Evolutionary conservation across 495 filamentous ascomycete species (phyloP), one percentile per base, ranked within the genome.

Genomic region (Penicillium argentinense): DNA sequence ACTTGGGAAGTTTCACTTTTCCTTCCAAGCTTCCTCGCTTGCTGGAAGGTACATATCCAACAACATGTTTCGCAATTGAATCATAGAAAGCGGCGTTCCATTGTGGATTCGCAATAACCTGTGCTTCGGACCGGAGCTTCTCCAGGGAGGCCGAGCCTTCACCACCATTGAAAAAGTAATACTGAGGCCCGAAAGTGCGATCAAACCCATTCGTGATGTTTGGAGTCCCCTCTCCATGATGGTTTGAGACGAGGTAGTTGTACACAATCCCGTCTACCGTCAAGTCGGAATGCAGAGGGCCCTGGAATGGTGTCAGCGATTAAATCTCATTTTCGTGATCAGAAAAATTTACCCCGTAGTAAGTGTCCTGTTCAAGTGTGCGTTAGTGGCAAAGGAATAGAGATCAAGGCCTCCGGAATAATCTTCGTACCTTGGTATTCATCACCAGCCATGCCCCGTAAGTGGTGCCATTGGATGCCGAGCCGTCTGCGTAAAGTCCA

Each of bases 161-260:
- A 30, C 71, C 72, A 41, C 73, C 73, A 52, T 80, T 82, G 68
- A 82, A 83, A 48, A 78, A 54, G 45, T 75, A 83, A 54, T 72
- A 81, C 42, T 78, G 75, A 3, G 77, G 78, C 2, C 78, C 79
- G 41, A 75, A 81, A 0, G 76, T 81, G 17, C 77, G 67, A 47
- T 81, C 76, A 50, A 80, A 82, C 14, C 79, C 80, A 51, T 77
- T 48, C 0, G 78, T 81, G 51, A 82, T 81, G 28, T 81, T 80
- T 4, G 80, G 78, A 3, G 71, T 73, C 32, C 72, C 74, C 39
- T 77, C 77, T 11, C 77, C 76, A 37, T 82, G 77, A 51, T 82
- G 77, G 39, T 80, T 81, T 4, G 71, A 76, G 2, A 80, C 76
- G 19, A 67, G 49, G 36, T 69, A 71, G 53, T 81, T 79, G 51